Evolutionary conservation across 1,139 yeast species (phyloP), one percentile per base, ranked within the genome.

Genomic region (Nakaseomyces glabratus): DNA sequence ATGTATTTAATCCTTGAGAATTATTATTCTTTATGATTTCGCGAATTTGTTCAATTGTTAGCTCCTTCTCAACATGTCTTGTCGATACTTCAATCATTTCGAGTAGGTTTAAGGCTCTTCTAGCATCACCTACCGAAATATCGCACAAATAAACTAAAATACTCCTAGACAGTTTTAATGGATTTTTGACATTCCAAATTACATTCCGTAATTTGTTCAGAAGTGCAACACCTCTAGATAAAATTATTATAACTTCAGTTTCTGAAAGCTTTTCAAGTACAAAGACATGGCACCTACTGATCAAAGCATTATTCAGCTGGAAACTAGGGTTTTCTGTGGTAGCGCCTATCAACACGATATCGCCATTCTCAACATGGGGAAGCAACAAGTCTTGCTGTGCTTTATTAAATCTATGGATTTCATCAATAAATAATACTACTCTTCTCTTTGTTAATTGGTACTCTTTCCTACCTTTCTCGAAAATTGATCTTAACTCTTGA

Each of bases 241-340:
- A 59, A 6, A 88, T 73, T 31, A 64, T 65, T 20, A 65, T 65
- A 31, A 85, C 58, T 10, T 88, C 82, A 1, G 62, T 65, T 2
- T 57, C 55, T 2, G 62, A 57, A 20, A 90, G 64, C 36, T 82
- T 78, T 38, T 81, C 76, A 62, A 90, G 66, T 2, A 80, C 79
- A 57, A 90, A 84, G 1, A 93, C 85, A 44, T 90, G 81, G 62
- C 94, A 80, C 43, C 99, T 65, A 10, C 96, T 85, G 21, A 90
- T 63, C 34, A 90, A 61, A 0, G 98, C 97, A 49, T 85, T 82
- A 49, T 86, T 86, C 29, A 90, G 58, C 37, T 82, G 85, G 57
- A 90, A 93, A 19, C 95, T 82, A 1, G 98, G 98, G 52, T 93
- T 93, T 55, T 90, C 98, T 0, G 98, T 90, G 0, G 98, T 93